Evolutionary conservation across 148 eudicot genomes (phyloP).

Genomic region (Amaranthus palmeri): DNA sequence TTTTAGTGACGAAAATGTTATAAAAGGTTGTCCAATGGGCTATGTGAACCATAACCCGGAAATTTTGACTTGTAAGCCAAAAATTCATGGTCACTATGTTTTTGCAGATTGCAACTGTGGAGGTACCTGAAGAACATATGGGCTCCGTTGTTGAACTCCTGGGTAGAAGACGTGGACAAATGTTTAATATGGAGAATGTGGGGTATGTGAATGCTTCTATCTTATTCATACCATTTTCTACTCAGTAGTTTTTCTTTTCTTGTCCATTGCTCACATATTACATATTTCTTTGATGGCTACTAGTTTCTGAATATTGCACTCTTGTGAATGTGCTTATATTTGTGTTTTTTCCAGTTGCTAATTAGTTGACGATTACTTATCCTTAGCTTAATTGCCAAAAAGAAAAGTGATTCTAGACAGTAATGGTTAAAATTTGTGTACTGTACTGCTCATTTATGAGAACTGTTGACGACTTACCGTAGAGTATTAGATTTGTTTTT

Average conservation of each 20-base stretch:
- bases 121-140: slow-evolving; percentile 89
- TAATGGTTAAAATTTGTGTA: not conserved
- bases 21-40: too few relatives aligned
- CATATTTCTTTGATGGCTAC: not conserved
- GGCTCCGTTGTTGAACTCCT: slow-evolving; percentile 96
- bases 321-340: not conserved
- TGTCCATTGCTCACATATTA: not conserved
- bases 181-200: slow-evolving; percentile 86
- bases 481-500: not conserved
- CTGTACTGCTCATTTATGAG: not conserved
- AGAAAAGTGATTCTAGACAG: not conserved
- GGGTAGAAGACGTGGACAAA: slow-evolving; percentile 94
- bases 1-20: too few relatives aligned
- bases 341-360: not conserved
- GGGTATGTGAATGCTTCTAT: slow-evolving; percentile 52
- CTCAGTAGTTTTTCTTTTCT: not conserved
- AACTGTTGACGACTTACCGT: not conserved
- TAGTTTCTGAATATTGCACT: not conserved
- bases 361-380: not conserved
- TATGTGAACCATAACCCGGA: too few relatives aligned
- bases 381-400: not conserved
- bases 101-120: slow-evolving; percentile 83
- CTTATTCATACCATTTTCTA: slow-evolving; percentile 7
- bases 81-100: slow-evolving; percentile 6
- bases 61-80: too few relatives aligned